Conservation (phyloP, 108 stramenopile species). For the Tribonema minus region DNA sequence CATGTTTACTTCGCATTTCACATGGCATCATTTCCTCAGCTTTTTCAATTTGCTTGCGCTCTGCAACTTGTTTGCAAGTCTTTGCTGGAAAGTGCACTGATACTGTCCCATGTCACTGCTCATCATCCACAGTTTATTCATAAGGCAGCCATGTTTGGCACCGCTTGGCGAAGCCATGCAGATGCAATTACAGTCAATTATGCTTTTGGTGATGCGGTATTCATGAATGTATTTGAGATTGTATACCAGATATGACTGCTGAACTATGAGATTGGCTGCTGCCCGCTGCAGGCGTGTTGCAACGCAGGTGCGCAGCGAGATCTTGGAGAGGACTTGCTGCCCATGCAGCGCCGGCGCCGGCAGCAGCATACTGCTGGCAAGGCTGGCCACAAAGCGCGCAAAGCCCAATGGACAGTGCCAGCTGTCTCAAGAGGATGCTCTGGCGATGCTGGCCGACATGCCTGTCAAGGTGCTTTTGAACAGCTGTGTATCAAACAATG, state of each 20-base stretch:
- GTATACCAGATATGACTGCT: neutral
- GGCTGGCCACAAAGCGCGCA: conserved; percentile 77
- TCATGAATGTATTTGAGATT: too few relatives aligned
- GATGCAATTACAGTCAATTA: neutral
- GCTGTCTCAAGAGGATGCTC: conserved; percentile 58
- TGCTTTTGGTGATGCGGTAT: too few relatives aligned
- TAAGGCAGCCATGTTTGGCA: too few relatives aligned
- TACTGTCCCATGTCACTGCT: too few relatives aligned
- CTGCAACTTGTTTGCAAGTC: too few relatives aligned
- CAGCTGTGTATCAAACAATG: too few relatives aligned
- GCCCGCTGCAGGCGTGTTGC: conserved; percentile 17
- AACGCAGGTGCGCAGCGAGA: conserved; percentile 64
- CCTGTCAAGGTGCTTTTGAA: conserved; percentile 26
- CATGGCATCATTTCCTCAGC: neutral
- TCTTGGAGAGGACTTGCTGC: conserved; percentile 71
- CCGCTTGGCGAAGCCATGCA: neutral
- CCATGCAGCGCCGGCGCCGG: conserved; percentile 80
- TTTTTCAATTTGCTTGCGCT: too few relatives aligned
- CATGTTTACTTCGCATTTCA: neutral
- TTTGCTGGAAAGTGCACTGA: too few relatives aligned
- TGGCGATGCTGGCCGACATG: conserved; percentile 59
- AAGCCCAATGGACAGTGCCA: conserved; percentile 76
- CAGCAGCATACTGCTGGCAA: conserved; percentile 76
- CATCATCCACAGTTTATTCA: neutral
- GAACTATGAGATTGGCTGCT: conserved; percentile 9